Conservation (phyloP, 306 rosid genomes). For the Parietaria judaica region DNA sequence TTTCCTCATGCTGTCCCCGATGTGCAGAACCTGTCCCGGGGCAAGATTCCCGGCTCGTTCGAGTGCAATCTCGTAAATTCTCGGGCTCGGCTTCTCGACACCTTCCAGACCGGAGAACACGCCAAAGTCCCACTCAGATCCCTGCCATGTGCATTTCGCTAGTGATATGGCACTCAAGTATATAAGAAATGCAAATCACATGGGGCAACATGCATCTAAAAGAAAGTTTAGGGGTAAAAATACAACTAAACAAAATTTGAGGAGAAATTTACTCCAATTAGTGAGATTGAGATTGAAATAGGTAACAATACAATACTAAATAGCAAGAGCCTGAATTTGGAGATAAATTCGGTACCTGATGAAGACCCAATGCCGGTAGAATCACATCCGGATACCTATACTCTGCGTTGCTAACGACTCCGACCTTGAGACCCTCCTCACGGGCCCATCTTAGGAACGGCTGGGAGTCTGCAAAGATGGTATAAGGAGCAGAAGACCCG, state of each 20-base stretch:
- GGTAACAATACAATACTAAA: background rate
- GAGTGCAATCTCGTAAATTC: constrained; percentile 70
- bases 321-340: background rate
- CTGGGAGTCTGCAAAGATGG: constrained; percentile 68
- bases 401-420: constrained; percentile 81
- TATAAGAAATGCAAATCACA: no score
- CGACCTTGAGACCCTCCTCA: constrained; percentile 66
- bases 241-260: no score
- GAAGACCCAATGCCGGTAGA: constrained; percentile 76
- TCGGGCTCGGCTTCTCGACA: constrained; percentile 80
- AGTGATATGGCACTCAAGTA: no score
- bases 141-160: constrained; percentile 43
- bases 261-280: no score
- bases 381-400: constrained; percentile 81
- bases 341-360: constrained; percentile 36
- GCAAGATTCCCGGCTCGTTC: constrained; percentile 66
- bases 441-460: constrained; percentile 90
- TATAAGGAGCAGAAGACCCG: constrained; percentile 94
- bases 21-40: constrained; percentile 62
- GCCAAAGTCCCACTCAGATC: constrained; percentile 94
- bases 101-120: constrained; percentile 95
- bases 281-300: background rate
- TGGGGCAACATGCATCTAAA: no score
- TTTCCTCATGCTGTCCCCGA: constrained; percentile 92
- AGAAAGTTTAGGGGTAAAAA: no score